Conservation (phyloP, 2,329 filamentous ascomycete genomes). For the Cladosporium oxysporum region DNA sequence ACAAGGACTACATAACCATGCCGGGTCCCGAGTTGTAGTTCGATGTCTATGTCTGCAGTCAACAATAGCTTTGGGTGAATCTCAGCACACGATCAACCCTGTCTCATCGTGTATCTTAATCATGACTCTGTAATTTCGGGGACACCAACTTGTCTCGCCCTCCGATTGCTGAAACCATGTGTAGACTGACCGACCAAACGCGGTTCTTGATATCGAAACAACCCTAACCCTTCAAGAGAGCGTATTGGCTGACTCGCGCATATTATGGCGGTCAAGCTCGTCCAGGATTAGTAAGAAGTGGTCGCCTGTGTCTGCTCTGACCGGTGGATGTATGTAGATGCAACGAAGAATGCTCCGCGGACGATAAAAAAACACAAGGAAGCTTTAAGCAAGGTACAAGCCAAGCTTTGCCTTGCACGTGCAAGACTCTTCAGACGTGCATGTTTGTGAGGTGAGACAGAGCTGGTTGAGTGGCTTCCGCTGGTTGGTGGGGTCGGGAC, state of each 20-base stretch:
- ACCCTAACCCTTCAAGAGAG: background rate
- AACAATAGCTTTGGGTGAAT: background rate
- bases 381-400: background rate
- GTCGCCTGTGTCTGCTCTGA: background rate
- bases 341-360: background rate
- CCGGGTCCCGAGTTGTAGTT: background rate
- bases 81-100: background rate
- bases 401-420: background rate
- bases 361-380: background rate
- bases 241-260: background rate
- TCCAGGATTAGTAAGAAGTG: background rate
- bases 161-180: background rate
- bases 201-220: background rate
- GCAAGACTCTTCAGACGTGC: background rate
- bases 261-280: background rate
- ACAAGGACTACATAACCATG: background rate
- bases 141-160: background rate
- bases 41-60: background rate
- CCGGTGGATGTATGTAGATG: background rate
- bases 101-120: background rate
- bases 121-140: background rate
- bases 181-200: background rate
- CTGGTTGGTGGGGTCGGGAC: background rate
- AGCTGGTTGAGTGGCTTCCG: background rate
- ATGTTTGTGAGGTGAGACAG: conserved; percentile 7